phyloP scores from a whole-genome alignment of 805 yeast genomes.

The Saturnispora hagleri region DNA sequence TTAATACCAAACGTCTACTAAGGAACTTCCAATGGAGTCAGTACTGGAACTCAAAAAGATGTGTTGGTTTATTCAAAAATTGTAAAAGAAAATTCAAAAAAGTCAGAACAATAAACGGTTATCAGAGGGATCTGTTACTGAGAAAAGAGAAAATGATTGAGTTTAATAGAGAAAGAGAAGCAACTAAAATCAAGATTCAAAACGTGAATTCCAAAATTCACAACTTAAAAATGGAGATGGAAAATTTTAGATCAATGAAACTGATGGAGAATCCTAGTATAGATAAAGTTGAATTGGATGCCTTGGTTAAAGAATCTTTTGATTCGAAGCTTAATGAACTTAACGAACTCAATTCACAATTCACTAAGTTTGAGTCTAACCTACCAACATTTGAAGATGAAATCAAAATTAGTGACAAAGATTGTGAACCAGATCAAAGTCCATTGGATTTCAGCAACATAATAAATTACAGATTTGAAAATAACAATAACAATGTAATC shows the following conservation, averaged over 20 bases:
- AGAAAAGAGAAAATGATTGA: slow-evolving; percentile 24
- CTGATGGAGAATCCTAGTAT: neutral
- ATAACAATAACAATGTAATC: neutral
- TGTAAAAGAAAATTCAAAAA: slow-evolving; percentile 7
- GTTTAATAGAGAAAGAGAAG: slow-evolving; percentile 1
- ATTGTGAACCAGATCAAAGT: neutral
- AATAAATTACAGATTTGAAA: slow-evolving; percentile 1
- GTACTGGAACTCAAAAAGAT: slow-evolving; percentile 38
- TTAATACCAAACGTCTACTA: slow-evolving; percentile 33
- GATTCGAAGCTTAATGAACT: neutral
- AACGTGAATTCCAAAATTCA: neutral
- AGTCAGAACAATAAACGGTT: slow-evolving; percentile 19
- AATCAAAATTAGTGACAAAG: slow-evolving; percentile 1
- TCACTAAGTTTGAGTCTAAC: neutral
- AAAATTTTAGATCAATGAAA: neutral
- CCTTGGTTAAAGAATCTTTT: neutral
- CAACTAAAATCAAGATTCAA: neutral
- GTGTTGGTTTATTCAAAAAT: slow-evolving; percentile 17
- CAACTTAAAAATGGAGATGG: neutral
- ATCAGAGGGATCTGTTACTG: slow-evolving; percentile 25
- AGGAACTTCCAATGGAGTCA: slow-evolving; percentile 40
- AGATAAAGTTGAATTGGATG: neutral
- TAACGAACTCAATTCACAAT: neutral
- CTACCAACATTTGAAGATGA: slow-evolving; percentile 11
- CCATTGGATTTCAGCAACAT: neutral